Percentiles rank a stretch among this genome's conserved stretches.
Evolutionary conservation across 106 monocot species (phyloP).

Genomic region (Dendrobium catenatum): DNA sequence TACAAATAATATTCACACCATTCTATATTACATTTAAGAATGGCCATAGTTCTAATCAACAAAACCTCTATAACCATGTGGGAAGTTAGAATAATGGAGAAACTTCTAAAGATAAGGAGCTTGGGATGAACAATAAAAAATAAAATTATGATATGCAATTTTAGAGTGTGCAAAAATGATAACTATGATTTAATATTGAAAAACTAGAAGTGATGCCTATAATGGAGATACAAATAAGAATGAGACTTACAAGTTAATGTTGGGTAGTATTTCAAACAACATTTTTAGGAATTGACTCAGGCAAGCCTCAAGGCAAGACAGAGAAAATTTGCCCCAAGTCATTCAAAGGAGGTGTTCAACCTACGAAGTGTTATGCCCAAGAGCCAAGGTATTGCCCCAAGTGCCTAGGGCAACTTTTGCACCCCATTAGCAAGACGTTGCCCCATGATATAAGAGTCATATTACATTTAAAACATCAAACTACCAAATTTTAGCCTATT

Average conservation of each 20-base stretch:
- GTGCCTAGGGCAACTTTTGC: not conserved
- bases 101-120: not conserved
- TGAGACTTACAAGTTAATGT: not conserved
- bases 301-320: not conserved
- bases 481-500: not conserved
- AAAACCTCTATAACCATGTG: too few species aligned
- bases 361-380: not conserved
- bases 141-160: not conserved
- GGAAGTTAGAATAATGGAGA: not conserved
- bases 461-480: not conserved
- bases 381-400: not conserved
- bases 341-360: not conserved
- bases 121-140: not conserved
- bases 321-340: not conserved
- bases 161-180: not conserved
- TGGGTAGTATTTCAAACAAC: not conserved
- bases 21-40: too few species aligned
- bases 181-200: not conserved
- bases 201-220: not conserved
- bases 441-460: not conserved
- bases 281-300: not conserved
- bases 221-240: not conserved
- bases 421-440: not conserved
- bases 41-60: too few species aligned
- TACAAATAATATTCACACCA: too few species aligned